These are phyloP conservation scores for Xerocomus spinulosus DNA, from an alignment of 768 basidiomycete genomes.

Conservation along the genomic window DNA sequence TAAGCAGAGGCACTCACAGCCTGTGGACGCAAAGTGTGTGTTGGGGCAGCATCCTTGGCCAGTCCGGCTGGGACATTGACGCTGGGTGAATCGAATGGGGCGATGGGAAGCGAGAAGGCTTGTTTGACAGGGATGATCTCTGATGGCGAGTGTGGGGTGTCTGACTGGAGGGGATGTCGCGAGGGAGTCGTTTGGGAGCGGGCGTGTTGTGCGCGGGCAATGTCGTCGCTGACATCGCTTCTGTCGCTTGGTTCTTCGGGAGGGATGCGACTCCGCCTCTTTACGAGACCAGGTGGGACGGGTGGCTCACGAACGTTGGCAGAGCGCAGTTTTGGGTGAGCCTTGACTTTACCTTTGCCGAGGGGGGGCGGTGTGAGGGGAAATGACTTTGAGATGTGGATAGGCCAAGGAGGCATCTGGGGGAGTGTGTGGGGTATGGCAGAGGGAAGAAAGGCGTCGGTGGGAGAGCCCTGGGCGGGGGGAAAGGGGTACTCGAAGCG, in stretches of 20 bases:
- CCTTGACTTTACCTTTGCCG: constrained; percentile 20
- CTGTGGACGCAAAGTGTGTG: constrained; percentile 8
- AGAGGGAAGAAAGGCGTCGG: constrained; percentile 23
- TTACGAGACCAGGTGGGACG: constrained; percentile 30
- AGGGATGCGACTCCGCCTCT: constrained; percentile 25
- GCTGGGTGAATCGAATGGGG: constrained; percentile 4
- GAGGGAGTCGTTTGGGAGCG: background rate
- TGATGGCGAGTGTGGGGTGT: background rate
- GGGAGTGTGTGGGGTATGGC: constrained; percentile 21
- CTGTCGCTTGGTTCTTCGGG: constrained; percentile 27
- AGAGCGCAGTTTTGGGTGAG: constrained; percentile 29
- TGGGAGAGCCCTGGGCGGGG: constrained; percentile 26
- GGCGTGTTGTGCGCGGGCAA: constrained; percentile 7
- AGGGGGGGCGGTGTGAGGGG: constrained; percentile 28
- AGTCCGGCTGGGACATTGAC: constrained; percentile 1
- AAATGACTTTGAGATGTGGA: constrained; percentile 29
- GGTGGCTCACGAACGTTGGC: constrained; percentile 28
- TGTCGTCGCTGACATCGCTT: constrained; percentile 23
- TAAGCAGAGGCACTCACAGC: constrained; percentile 19
- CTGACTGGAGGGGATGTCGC: background rate
- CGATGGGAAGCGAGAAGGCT: constrained; percentile 2
- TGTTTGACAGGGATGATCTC: constrained; percentile 6
- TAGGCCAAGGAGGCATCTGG: constrained; percentile 24
- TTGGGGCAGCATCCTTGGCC: background rate
- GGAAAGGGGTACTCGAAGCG: constrained; percentile 34